Conservation (phyloP, 768 basidiomycete species). For the Podaxis rugospora region DNA sequence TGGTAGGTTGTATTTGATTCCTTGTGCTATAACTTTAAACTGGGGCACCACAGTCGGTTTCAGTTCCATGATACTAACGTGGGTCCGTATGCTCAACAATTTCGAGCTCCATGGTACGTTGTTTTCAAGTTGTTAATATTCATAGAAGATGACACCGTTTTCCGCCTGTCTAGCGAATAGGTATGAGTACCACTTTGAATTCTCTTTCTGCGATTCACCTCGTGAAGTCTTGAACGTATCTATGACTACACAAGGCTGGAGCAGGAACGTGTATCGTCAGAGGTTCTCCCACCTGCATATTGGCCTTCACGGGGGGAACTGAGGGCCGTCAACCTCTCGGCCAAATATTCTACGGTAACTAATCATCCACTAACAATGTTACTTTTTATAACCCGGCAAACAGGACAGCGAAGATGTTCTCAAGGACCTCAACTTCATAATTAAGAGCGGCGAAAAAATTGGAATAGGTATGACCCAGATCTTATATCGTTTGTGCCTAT, state of each 20-base stretch:
- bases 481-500: neutral
- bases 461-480: conserved; percentile 34
- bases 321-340: conserved; percentile 47
- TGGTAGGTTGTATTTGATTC: conserved; percentile 13
- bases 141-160: neutral
- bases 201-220: neutral
- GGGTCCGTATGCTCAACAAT: conserved; percentile 37
- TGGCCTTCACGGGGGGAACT: conserved; percentile 63
- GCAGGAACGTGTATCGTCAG: conserved; percentile 42
- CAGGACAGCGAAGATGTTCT: conserved; percentile 51
- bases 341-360: conserved; percentile 42
- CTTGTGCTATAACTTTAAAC: neutral
- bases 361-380: neutral
- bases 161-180: conserved; percentile 17
- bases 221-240: conserved; percentile 57
- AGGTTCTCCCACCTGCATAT: conserved; percentile 53
- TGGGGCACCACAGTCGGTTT: conserved; percentile 37
- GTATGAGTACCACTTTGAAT: conserved; percentile 11
- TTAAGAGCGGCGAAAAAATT: conserved; percentile 53
- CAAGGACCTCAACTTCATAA: conserved; percentile 45
- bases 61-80: conserved; percentile 49
- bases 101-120: conserved; percentile 39
- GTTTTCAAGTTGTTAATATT: neutral
- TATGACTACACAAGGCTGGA: conserved; percentile 60
- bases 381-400: neutral